These are phyloP conservation scores for Gossypium laxum DNA, from an alignment of 441 rosid species.

Conservation along the genomic window DNA sequence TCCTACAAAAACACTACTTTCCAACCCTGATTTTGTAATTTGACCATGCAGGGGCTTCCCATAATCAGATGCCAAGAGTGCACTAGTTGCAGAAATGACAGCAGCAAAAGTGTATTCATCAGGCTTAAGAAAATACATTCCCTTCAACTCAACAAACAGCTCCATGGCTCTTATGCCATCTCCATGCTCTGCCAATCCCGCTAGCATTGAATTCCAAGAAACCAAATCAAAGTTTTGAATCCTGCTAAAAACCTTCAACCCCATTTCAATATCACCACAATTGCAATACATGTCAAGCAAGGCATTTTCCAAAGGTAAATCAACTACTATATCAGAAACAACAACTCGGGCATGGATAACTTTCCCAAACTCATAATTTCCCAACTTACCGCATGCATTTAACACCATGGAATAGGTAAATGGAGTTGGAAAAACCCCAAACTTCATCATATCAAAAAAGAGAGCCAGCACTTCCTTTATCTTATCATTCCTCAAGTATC, in stretches of 20 bases:
- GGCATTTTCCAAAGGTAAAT: slow-evolving; percentile 64
- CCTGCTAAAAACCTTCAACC: slow-evolving; percentile 35
- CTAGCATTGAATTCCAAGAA: slow-evolving; percentile 77
- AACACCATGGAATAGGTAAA: slow-evolving; percentile 62
- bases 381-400: slow-evolving; percentile 53
- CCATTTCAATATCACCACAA: slow-evolving; percentile 43
- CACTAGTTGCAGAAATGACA: slow-evolving; percentile 43
- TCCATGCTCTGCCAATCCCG: slow-evolving; percentile 56
- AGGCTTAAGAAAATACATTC: slow-evolving; percentile 36
- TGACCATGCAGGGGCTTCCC: slow-evolving; percentile 66
- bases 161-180: slow-evolving; percentile 44
- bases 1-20: slow-evolving; percentile 52
- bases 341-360: slow-evolving; percentile 44
- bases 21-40: slow-evolving; percentile 46
- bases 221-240: slow-evolving; percentile 46
- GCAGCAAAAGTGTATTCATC: slow-evolving; percentile 77
- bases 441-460: slow-evolving; percentile 44
- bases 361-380: slow-evolving; percentile 38
- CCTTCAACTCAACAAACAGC: slow-evolving; percentile 36
- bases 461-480: slow-evolving; percentile 35
- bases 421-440: slow-evolving; percentile 44
- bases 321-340: slow-evolving; percentile 30
- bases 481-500: slow-evolving; percentile 52
- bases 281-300: slow-evolving; percentile 76
- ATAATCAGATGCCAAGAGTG: slow-evolving; percentile 26